A percentile compares a stretch with the other conserved stretches of the same genome.
Conservation (phyloP, 1,284 basidiomycete genomes). For the Hymenochaete sp. region DNA sequence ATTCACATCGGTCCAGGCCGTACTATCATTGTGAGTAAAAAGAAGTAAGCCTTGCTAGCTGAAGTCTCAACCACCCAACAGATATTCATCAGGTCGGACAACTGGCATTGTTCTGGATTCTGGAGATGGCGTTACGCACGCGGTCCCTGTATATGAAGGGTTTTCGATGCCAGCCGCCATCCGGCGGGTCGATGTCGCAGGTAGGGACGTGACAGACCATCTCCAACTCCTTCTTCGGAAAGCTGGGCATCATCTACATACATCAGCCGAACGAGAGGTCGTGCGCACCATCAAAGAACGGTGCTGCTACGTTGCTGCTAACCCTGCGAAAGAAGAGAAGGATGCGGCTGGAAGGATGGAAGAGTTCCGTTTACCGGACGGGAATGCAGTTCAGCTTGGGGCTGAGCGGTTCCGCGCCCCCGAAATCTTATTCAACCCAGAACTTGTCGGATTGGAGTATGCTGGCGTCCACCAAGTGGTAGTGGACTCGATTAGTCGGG, state of each 20-base stretch:
- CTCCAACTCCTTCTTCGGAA: constrained; percentile 92
- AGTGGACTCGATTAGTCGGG: constrained; percentile 80
- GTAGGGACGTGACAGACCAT: constrained; percentile 94
- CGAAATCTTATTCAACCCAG: constrained; percentile 97
- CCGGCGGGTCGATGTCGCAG: constrained; percentile 91
- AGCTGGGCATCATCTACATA: constrained; percentile 91
- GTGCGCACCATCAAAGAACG: constrained; percentile 98
- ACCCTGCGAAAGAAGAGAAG: constrained; percentile 93
- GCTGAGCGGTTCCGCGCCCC: constrained; percentile 94
- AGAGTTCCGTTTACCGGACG: constrained; percentile 93
- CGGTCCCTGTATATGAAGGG: constrained; percentile 64
- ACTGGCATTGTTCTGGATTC: constrained; percentile 73
- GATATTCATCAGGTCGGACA: constrained; percentile 98
- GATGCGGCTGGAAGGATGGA: constrained; percentile 65
- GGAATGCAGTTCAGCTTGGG: constrained; percentile 90
- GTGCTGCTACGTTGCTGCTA: constrained; percentile 89
- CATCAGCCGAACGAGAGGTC: constrained; percentile 95
- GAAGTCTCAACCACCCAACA: constrained; percentile 28
- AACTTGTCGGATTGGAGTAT: constrained; percentile 93
- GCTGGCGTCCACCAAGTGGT: constrained; percentile 95
- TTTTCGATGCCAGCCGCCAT: constrained; percentile 99
- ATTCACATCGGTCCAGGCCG: constrained; percentile 96
- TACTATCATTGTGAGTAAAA: constrained; percentile 79
- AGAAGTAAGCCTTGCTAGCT: not conserved
- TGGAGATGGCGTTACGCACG: constrained; percentile 60